Evolutionary conservation across 2,329 filamentous ascomycete species (phyloP).

Genomic region (Colletotrichum horii): DNA sequence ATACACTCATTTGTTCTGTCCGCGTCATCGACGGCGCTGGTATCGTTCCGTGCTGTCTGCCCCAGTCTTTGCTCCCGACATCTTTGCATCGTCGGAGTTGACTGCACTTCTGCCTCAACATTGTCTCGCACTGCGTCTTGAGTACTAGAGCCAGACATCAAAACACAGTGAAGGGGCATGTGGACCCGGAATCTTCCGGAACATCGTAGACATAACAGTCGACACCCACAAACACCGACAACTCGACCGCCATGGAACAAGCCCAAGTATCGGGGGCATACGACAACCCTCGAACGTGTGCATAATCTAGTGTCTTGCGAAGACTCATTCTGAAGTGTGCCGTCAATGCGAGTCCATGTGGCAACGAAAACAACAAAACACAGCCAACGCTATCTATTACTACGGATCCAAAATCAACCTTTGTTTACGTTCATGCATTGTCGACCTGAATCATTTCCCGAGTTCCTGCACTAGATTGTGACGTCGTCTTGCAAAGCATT

Average conservation of each 20-base stretch:
- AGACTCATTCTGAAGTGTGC: neutral
- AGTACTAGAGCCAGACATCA: neutral
- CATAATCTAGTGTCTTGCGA: neutral
- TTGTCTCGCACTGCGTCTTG: neutral
- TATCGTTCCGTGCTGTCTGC: neutral
- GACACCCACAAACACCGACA: neutral
- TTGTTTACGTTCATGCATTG: neutral
- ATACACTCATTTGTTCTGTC: neutral
- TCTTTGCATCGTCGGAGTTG: neutral
- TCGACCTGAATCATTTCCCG: neutral
- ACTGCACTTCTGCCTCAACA: neutral
- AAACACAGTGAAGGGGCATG: neutral
- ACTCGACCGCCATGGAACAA: neutral
- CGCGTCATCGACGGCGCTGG: neutral
- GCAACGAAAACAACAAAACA: neutral
- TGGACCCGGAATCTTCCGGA: constrained; percentile 1
- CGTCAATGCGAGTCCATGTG: neutral
- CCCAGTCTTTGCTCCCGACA: neutral
- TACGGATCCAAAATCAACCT: neutral
- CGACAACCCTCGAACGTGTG: neutral
- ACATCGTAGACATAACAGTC: neutral
- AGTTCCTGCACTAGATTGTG: neutral
- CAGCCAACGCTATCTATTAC: neutral
- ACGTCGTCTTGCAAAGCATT: neutral
- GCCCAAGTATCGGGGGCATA: neutral